These are phyloP conservation scores for Citrus sinensis DNA, from an alignment of 345 rosid species.

Conservation along the genomic window DVS_A1.0 CM039163.1:50830001-50830500, in stretches of 20 bases:
- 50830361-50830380: conserved; percentile 98
- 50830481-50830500: conserved; percentile 89
- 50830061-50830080: conserved; percentile 97
- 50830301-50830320: conserved; percentile 98
- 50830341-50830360: conserved; percentile 95
- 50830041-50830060: conserved; percentile 93
- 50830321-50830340: conserved; percentile 97
- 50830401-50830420: conserved; percentile 96
- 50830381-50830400: conserved; percentile 87
- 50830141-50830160: conserved; percentile 98
- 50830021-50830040: conserved; percentile 93
- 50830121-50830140: conserved; percentile 88
- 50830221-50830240: conserved; percentile 95
- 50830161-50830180: conserved; percentile 98
- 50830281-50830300: conserved; percentile 97
- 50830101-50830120: conserved; percentile 99
- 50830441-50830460: conserved; percentile 98
- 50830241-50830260: conserved; percentile 99
- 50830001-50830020: conserved; percentile 65
- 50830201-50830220: conserved; percentile 99
- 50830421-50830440: conserved; percentile 98
- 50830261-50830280: conserved; percentile 99
- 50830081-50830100: conserved; percentile 99
- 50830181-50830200: conserved; percentile 95
- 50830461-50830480: conserved; percentile 86